Evolutionary conservation across 306 rosid genomes (phyloP), one percentile per base, ranked within the genome.

Genomic region (Cucumis hystrix): DNA sequence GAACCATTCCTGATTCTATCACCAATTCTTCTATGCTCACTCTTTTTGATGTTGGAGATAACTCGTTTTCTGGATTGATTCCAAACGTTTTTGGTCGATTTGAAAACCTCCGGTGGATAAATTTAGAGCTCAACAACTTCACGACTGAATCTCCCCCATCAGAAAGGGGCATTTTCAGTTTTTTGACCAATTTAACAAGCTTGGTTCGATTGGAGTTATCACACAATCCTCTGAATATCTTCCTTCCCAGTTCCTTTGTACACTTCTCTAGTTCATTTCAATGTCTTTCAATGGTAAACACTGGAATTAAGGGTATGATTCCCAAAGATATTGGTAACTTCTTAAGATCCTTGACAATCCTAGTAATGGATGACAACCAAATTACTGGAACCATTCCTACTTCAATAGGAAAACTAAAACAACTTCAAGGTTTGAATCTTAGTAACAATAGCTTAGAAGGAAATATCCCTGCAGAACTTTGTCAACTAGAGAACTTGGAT

Each of bases 301-400:
- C 84, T 72, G 23, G 43, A 33, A 69, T 86, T 52, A 79, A 43
- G 17, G 85, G 86, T 49, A 15, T 30, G 25, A 80, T 83, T 58
- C 88, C 86, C 6, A 25, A 33, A 40, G 82, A 82, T 41, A 79
- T 84, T 41, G 85, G 85, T 14, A 85, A 77, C 54, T 80, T 85
- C 43, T 80, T 85, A n/a, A 85, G 79, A 54, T 62, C 78, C 35
- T 45, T 83, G 73, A 17, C 69, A 10, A 0, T 4, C 0, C 25
- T 86, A 25, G 30, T 2, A 8, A 64, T 86, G 73, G n/a, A 52
- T 8, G 10, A 37, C 20, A 86, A 86, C 54, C 65, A 79, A 23
- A 39, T 81, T 7, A 71, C 40, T 64, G 89, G 89, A 61, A 7
- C 61, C 2, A 81, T 81, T 62, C 89, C 87, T 14, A 5, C 61